phyloP scores from a whole-genome alignment of 2,329 filamentous ascomycete genomes.

The Venturia pyrina region DNA sequence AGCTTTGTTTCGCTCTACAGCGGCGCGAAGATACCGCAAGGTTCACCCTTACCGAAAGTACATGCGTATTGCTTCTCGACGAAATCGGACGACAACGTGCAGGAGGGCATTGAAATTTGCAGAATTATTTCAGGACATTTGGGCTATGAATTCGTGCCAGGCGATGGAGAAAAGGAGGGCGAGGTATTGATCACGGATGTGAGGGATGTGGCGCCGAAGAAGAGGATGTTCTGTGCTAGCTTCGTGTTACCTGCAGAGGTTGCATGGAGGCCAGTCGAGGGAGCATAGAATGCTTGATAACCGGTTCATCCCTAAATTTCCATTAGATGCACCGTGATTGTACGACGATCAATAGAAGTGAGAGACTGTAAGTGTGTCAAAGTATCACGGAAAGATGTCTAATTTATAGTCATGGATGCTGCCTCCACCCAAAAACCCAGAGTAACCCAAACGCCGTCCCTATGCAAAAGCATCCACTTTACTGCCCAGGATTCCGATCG shows the following conservation, averaged over 20 bases:
- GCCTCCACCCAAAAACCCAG: too few relatives aligned
- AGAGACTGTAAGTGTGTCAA: too few relatives aligned
- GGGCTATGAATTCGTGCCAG: conserved; percentile 45
- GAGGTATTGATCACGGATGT: conserved; percentile 54
- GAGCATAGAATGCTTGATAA: neutral
- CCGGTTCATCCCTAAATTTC: too few relatives aligned
- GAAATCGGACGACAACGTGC: conserved; percentile 65
- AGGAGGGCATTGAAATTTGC: conserved; percentile 50
- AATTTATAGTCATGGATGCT: too few relatives aligned
- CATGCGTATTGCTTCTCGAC: conserved; percentile 93
- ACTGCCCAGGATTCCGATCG: too few relatives aligned
- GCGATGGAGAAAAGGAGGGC: conserved; percentile 50
- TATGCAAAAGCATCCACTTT: too few relatives aligned
- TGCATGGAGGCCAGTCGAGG: conserved; percentile 41
- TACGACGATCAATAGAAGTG: too few relatives aligned
- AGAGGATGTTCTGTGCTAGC: conserved; percentile 93
- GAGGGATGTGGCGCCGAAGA: conserved; percentile 81
- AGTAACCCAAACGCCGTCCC: neutral
- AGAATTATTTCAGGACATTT: conserved; percentile 54
- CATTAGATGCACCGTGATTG: too few relatives aligned
- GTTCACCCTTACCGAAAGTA: conserved; percentile 61
- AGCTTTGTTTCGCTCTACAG: conserved; percentile 71
- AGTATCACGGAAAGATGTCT: too few relatives aligned
- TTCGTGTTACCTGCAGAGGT: conserved; percentile 77
- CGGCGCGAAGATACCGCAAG: conserved; percentile 20